Conservation (phyloP, 208 protist genomes). For the Leishmania braziliensis region DNA sequence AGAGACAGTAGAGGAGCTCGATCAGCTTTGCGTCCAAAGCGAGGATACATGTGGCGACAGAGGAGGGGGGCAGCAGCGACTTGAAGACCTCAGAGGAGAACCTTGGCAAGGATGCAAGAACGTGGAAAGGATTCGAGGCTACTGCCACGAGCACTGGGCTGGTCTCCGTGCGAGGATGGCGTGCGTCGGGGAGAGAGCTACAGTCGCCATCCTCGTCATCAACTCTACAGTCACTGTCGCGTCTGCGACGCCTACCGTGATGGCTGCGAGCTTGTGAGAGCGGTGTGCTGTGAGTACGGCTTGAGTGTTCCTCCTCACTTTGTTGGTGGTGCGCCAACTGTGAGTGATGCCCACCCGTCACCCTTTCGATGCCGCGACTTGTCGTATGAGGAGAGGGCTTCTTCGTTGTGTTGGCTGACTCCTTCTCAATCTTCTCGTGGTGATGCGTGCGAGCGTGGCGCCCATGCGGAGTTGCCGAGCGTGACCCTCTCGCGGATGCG, state of each 20-base stretch:
- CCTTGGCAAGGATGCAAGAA: background rate
- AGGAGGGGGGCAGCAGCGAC: slow-evolving; percentile 7
- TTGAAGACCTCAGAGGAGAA: background rate
- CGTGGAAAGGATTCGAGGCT: background rate
- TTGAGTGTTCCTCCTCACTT: background rate
- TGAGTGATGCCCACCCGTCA: background rate
- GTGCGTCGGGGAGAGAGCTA: background rate
- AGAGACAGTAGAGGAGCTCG: slow-evolving; percentile 49
- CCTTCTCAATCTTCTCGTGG: background rate
- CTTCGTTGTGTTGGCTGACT: no score
- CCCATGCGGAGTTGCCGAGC: background rate
- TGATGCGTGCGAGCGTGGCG: background rate
- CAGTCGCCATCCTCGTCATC: background rate
- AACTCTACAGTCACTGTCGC: background rate
- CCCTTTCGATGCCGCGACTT: no score
- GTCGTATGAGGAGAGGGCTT: background rate
- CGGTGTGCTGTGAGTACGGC: background rate
- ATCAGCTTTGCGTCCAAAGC: slow-evolving; percentile 49
- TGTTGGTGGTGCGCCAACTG: background rate
- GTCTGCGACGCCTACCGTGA: background rate
- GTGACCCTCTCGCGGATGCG: background rate
- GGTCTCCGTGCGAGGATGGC: background rate
- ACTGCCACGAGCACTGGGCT: background rate
- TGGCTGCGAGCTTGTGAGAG: background rate
- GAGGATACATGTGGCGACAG: slow-evolving; percentile 7